phyloP scores from a whole-genome alignment of 305 asterid genomes.

The Fraxinus floribunda region DNA sequence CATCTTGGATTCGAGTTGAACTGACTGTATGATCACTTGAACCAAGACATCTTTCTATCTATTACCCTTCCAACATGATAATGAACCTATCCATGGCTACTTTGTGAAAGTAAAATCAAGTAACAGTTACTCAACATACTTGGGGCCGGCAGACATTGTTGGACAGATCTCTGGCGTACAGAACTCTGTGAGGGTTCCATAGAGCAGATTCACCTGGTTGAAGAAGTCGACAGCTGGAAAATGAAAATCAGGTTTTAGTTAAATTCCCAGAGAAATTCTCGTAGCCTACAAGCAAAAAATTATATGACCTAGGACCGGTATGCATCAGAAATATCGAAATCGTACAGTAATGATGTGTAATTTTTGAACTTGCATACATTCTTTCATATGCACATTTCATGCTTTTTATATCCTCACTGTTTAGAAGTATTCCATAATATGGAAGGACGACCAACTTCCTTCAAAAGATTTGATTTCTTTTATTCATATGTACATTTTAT shows the following conservation, averaged over 20 bases:
- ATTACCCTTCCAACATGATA: not conserved
- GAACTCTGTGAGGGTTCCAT: conserved; percentile 95
- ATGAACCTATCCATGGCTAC: not conserved
- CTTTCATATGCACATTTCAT: not conserved
- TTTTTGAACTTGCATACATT: not conserved
- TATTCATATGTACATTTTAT: not conserved
- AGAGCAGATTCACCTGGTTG: conserved; percentile 97
- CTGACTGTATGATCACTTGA: not conserved
- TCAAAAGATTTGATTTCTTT: not conserved
- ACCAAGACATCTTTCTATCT: not conserved
- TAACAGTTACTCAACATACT: conserved; percentile 49
- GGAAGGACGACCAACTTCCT: not conserved
- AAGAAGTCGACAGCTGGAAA: conserved; percentile 93
- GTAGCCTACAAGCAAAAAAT: conserved; percentile 5
- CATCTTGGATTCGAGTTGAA: not conserved
- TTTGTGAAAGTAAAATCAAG: not conserved
- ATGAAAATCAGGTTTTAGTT: conserved; percentile 37
- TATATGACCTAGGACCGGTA: not conserved
- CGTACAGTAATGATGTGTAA: conserved; percentile 1
- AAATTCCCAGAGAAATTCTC: conserved; percentile 18
- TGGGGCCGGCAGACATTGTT: conserved; percentile 95
- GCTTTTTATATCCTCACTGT: not conserved
- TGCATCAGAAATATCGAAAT: not conserved
- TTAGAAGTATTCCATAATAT: not conserved
- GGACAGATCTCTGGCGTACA: conserved; percentile 95